Evolutionary conservation across 345 rosid genomes (phyloP).

Genomic region (Aquilaria malaccensis): DNA sequence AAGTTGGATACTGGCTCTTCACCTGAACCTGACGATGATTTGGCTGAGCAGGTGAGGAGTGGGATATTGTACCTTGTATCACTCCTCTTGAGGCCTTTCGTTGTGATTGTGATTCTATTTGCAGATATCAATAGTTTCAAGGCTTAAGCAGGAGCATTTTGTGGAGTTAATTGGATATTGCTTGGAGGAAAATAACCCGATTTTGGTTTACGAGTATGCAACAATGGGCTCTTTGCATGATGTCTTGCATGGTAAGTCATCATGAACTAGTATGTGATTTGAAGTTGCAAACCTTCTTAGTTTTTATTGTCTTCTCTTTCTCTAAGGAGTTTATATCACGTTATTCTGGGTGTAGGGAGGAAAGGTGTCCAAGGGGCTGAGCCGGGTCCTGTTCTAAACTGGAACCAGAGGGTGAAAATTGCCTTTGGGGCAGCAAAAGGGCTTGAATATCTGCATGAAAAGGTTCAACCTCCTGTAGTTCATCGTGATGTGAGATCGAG

Average conservation of each 20-base stretch:
- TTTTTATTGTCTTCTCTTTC: not conserved
- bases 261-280: too few relatives aligned
- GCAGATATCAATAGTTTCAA: slow-evolving; percentile 74
- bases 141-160: slow-evolving; percentile 76
- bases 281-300: not conserved
- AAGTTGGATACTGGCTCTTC: slow-evolving; percentile 71
- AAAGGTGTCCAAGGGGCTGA: slow-evolving; percentile 88
- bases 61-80: not conserved
- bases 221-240: slow-evolving; percentile 80
- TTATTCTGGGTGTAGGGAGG: slow-evolving; percentile 38
- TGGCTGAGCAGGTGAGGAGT: slow-evolving; percentile 57
- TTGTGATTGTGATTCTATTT: not conserved
- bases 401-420: slow-evolving; percentile 79
- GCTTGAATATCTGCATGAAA: slow-evolving; percentile 82
- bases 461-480: slow-evolving; percentile 73
- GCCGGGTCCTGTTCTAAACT: slow-evolving; percentile 74
- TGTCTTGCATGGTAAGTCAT: slow-evolving; percentile 54
- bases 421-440: slow-evolving; percentile 88
- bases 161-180: slow-evolving; percentile 77
- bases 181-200: slow-evolving; percentile 54
- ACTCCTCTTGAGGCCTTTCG: too few relatives aligned
- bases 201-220: slow-evolving; percentile 65
- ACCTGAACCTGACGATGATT: slow-evolving; percentile 67
- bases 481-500: slow-evolving; percentile 89
- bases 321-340: too few relatives aligned